A percentile compares a stretch with the other conserved stretches of the same genome.
Evolutionary conservation across 2,329 filamentous ascomycete species (phyloP).

Genomic region (Venturia aucupariae): DNA sequence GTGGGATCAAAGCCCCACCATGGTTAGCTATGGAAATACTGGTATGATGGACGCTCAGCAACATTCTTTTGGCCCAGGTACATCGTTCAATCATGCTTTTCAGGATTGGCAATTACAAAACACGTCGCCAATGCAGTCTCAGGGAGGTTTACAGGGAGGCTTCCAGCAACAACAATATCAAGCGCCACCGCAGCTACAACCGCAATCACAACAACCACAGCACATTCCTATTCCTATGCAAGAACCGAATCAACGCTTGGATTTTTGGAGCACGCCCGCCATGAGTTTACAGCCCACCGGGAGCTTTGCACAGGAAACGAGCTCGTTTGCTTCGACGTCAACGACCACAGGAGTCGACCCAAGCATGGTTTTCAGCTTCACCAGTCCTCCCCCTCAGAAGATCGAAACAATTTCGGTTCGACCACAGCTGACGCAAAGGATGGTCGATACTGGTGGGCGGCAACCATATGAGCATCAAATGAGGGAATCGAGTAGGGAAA

Average conservation of each 20-base stretch:
- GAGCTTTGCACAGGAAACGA: constrained; percentile 10
- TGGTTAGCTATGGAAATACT: not conserved
- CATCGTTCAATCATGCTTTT: constrained; percentile 30
- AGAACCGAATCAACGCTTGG: not conserved
- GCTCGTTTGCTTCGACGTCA: constrained; percentile 21
- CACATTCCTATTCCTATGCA: not conserved
- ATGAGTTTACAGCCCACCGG: not conserved
- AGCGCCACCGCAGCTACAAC: not conserved
- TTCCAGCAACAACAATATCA: not conserved
- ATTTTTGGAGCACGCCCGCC: constrained; percentile 12
- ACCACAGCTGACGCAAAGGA: constrained; percentile 16
- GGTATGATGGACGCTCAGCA: constrained; percentile 12
- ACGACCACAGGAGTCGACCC: constrained; percentile 35
- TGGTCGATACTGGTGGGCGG: constrained; percentile 20
- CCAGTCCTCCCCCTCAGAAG: constrained; percentile 19
- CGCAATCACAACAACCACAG: not conserved
- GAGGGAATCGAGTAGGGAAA: constrained; percentile 27
- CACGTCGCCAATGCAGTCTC: constrained; percentile 20
- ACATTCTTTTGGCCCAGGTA: constrained; percentile 13
- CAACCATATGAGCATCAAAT: constrained; percentile 32
- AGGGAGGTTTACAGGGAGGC: constrained; percentile 14
- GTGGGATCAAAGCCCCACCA: constrained; percentile 30
- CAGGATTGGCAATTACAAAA: constrained; percentile 17
- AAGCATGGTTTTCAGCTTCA: constrained; percentile 37
- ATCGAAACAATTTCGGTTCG: constrained; percentile 22